Percentiles rank a stretch among this genome's conserved stretches.
phyloP scores from a whole-genome alignment of 2,329 filamentous ascomycete genomes.

The Trichoderma asperellum region DNA sequence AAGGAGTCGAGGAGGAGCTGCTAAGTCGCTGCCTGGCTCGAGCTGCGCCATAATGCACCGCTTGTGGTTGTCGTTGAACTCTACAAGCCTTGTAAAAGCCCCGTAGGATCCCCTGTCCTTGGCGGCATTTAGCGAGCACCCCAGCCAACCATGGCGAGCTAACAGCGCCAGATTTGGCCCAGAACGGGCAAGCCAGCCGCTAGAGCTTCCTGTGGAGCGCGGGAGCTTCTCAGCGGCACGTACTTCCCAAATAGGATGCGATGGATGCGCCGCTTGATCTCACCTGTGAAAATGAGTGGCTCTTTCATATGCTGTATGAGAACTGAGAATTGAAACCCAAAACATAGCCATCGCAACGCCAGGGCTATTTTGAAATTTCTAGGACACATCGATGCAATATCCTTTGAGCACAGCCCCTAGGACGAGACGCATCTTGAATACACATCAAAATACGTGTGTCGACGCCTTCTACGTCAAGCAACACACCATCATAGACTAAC shows the following conservation, averaged over 20 bases:
- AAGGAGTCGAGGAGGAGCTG: neutral
- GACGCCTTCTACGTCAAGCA: neutral
- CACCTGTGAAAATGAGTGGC: neutral
- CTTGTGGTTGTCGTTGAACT: neutral
- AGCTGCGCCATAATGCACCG: slow-evolving; percentile 14
- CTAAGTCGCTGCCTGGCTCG: neutral
- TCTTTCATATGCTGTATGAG: neutral
- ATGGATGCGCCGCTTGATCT: neutral
- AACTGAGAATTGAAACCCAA: neutral
- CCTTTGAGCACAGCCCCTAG: too few species aligned
- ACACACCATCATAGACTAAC: neutral
- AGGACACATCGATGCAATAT: neutral
- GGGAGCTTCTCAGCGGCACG: slow-evolving; percentile 11
- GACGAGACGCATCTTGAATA: too few species aligned
- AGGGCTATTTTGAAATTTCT: neutral
- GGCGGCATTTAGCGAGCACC: neutral
- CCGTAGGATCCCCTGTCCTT: slow-evolving; percentile 7
- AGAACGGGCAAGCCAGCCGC: slow-evolving; percentile 2
- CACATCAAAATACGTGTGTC: neutral
- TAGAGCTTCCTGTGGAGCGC: neutral
- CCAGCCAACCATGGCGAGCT: neutral
- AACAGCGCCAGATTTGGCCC: slow-evolving; percentile 21
- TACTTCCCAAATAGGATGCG: neutral
- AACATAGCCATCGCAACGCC: neutral
- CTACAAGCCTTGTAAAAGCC: slow-evolving; percentile 16